Evolutionary conservation across 148 eudicot genomes (phyloP).

Genomic region (Euryodendron excelsum): DNA sequence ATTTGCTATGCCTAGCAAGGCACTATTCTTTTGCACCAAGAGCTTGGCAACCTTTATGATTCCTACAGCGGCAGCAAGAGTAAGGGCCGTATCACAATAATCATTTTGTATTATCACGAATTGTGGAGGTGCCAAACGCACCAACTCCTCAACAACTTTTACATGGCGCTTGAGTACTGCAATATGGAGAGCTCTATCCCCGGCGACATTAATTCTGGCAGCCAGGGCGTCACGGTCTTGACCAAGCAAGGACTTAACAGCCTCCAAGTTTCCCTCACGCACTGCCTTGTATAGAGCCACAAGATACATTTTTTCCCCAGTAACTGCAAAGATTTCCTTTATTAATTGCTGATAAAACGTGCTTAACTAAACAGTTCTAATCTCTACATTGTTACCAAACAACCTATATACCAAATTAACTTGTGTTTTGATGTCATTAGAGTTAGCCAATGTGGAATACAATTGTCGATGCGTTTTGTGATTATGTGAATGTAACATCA

Average conservation of each 20-base stretch:
- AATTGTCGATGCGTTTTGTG: too few species aligned
- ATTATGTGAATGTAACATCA: too few species aligned
- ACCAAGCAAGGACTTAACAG: not conserved
- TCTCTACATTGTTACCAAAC: too few species aligned
- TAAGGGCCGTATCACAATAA: not conserved
- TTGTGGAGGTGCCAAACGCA: not conserved
- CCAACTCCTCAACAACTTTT: not conserved
- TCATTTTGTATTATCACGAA: not conserved
- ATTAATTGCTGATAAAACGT: too few species aligned
- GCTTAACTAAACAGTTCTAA: too few species aligned
- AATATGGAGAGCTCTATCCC: not conserved
- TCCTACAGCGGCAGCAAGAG: constrained; percentile 11
- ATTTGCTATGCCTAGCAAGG: not conserved
- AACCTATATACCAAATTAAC: too few species aligned
- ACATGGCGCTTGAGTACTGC: not conserved
- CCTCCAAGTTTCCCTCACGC: not conserved
- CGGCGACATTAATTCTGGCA: not conserved
- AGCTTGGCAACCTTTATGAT: not conserved
- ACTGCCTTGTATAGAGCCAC: not conserved
- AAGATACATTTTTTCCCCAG: not conserved
- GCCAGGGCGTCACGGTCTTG: not conserved
- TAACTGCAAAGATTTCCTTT: not conserved
- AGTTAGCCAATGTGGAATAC: too few species aligned
- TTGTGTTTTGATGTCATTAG: too few species aligned
- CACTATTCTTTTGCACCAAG: constrained; percentile 6